phyloP scores from a whole-genome alignment of 2,329 filamentous ascomycete species.

The Knufia fluminis region DNA sequence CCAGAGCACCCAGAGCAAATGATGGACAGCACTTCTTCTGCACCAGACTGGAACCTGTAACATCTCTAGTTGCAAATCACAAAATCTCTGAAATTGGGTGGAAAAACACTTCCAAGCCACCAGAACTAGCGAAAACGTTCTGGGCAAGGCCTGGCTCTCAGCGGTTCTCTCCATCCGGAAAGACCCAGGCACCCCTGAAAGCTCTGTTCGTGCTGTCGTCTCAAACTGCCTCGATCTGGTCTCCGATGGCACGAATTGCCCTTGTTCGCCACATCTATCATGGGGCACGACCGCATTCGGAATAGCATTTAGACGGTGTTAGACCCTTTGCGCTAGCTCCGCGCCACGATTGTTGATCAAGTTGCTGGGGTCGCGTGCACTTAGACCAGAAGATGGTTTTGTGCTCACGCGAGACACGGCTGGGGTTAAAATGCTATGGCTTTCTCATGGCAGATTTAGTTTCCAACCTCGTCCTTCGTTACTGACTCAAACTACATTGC shows the following conservation, averaged over 20 bases:
- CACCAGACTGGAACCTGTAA: no score
- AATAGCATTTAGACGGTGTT: background rate
- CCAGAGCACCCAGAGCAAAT: no score
- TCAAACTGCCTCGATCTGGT: background rate
- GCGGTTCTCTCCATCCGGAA: no score
- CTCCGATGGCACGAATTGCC: background rate
- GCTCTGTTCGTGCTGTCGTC: background rate
- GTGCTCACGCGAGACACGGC: background rate
- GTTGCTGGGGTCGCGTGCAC: constrained; percentile 1
- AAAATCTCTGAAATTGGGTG: no score
- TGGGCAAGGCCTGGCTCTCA: no score
- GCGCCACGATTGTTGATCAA: constrained; percentile 1
- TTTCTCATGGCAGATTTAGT: background rate
- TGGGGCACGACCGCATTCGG: background rate
- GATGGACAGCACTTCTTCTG: no score
- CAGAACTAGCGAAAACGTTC: no score
- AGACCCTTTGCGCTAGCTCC: background rate
- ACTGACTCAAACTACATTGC: background rate
- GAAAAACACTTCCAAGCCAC: no score
- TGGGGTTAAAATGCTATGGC: background rate
- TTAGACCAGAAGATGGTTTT: background rate
- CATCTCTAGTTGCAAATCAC: no score
- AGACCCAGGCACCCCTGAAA: background rate
- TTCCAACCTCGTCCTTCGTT: background rate
- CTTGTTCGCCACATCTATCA: background rate